Evolutionary conservation across 2,329 filamentous ascomycete genomes (phyloP).

Genomic region (Trichoderma asperellum): DNA sequence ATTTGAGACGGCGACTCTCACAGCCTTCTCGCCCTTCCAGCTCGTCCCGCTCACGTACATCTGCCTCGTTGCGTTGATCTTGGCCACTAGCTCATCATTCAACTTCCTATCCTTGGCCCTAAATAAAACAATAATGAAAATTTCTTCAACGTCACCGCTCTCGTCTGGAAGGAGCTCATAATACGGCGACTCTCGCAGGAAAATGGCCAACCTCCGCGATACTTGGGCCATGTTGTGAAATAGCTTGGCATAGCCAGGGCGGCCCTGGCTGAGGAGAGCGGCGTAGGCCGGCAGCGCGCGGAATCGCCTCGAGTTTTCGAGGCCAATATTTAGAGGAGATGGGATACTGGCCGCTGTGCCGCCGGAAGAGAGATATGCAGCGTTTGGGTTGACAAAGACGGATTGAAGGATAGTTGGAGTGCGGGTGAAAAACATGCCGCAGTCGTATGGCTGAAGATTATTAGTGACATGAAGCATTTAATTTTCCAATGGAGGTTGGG

Average conservation of each 20-base stretch:
- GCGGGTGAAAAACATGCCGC: slow-evolving; percentile 83
- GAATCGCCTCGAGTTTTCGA: slow-evolving; percentile 92
- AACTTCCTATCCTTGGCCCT: slow-evolving; percentile 64
- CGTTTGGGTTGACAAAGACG: slow-evolving; percentile 83
- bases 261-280: slow-evolving; percentile 74
- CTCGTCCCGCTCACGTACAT: slow-evolving; percentile 83
- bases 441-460: slow-evolving; percentile 74
- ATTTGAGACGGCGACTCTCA: slow-evolving; percentile 83
- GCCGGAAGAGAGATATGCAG: slow-evolving; percentile 70
- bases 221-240: slow-evolving; percentile 73
- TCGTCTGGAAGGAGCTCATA: slow-evolving; percentile 69
- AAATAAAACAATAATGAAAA: slow-evolving; percentile 73
- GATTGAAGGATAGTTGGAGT: slow-evolving; percentile 59
- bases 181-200: slow-evolving; percentile 61
- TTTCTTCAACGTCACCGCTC: slow-evolving; percentile 52
- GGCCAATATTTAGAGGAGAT: slow-evolving; percentile 83
- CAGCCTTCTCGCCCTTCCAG: slow-evolving; percentile 75
- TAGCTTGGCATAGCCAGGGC: slow-evolving; percentile 68
- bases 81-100: slow-evolving; percentile 69
- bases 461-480: slow-evolving; percentile 17
- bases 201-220: slow-evolving; percentile 67
- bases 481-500: not conserved
- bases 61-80: slow-evolving; percentile 72
- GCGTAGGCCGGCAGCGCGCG: slow-evolving; percentile 89
- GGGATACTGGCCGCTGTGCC: slow-evolving; percentile 56